Evolutionary conservation across 2,329 filamentous ascomycete genomes (phyloP), one percentile per base, ranked within the genome.

Genomic region (Aphanoascus verrucosus): DNA sequence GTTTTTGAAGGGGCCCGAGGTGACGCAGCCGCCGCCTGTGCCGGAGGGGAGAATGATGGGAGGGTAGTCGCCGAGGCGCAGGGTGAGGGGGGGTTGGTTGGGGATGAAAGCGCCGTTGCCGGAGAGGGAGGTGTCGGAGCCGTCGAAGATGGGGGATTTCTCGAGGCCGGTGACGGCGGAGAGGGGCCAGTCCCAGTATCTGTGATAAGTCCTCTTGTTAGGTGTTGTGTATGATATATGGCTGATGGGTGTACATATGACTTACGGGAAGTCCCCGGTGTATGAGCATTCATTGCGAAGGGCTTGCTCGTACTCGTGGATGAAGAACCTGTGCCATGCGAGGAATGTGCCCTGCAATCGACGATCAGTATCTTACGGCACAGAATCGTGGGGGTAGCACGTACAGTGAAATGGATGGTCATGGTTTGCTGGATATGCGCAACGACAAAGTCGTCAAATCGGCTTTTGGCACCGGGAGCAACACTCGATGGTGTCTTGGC

Each of bases 241-340:
- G 69, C 4, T 64, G 59, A 46, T 14, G 14, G 28, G 32, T 44
- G 15, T 14, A 15, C 19, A 12, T 42, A 37, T 17, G 15, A 37
- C 45, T 45, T 47, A 53, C 50, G 71, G 69, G 42, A 68, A 67
- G 1, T 62, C 62, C 1, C 69, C 70, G 4, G 56, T 61, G 58
- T 72, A 73, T n/a, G 65, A 65, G 46, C 71, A 74, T 56, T 72
- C 66, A 2, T 70, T 60, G 37, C 63, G 63, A 5, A 74, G 62
- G 8, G 65, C 65, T 53, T 64, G 60, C 54, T 73, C 71, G 53
- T 68, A 71, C 11, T 65, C 58, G 31, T 56, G 62, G 44, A 67
- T 56, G 55, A 66, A 69, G 49, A 68, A 67, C 28, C 70, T 65
- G 53, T 72, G 71, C 67, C 69, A 70, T 31, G 64, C 59, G 32